Evolutionary conservation across 306 rosid genomes (phyloP).

Genomic region (Comarum palustre): DNA sequence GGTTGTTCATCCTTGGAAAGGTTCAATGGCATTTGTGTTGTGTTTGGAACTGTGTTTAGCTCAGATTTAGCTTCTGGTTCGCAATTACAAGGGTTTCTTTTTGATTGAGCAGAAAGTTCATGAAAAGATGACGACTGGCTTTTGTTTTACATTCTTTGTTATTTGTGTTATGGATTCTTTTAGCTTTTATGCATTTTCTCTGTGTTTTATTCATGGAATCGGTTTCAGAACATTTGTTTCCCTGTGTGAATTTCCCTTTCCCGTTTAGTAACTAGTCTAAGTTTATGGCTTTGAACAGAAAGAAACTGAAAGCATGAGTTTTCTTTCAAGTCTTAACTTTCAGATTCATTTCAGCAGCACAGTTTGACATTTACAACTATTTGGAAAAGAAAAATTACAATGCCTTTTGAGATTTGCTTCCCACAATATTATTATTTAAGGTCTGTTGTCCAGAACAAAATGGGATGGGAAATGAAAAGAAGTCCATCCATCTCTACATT

Average conservation of each 20-base stretch:
- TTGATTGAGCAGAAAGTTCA: not conserved
- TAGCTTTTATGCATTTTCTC: not conserved
- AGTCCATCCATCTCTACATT: not conserved
- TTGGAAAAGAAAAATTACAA: not conserved
- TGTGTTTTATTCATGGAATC: not conserved
- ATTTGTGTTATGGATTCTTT: not conserved
- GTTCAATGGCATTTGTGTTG: not conserved
- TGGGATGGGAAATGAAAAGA: not conserved
- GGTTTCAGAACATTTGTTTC: not conserved
- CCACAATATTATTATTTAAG: not conserved
- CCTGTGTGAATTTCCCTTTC: not conserved
- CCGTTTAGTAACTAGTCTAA: too few species aligned
- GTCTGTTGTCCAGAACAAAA: not conserved
- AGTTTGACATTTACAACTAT: not conserved
- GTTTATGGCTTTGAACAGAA: not conserved
- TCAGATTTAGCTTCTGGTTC: not conserved
- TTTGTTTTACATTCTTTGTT: not conserved
- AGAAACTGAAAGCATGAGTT: not conserved
- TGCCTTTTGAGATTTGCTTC: conserved; percentile 8
- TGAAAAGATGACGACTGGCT: not conserved
- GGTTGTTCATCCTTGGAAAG: not conserved
- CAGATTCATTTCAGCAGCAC: not conserved
- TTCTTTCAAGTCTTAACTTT: not conserved
- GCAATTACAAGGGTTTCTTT: not conserved
- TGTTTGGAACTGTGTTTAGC: not conserved